phyloP scores from a whole-genome alignment of 108 stramenopile species.

The Aurantiochytrium sp. region DNA sequence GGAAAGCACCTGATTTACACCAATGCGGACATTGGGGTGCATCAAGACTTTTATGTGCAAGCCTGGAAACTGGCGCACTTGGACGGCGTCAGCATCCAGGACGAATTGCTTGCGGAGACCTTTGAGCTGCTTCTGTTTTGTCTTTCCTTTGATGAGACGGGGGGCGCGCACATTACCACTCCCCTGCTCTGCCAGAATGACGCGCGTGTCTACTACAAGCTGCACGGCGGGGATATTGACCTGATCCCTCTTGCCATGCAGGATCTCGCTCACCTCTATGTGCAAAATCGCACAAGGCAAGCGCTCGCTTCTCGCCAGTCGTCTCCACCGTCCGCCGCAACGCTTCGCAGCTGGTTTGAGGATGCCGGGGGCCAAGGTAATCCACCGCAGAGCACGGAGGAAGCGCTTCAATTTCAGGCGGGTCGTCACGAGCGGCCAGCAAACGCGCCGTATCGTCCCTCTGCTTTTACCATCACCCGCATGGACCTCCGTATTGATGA shows the following conservation, averaged over 20 bases:
- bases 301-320: neutral
- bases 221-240: neutral
- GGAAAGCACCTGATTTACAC: neutral
- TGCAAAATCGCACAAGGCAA: neutral
- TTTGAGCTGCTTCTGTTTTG: neutral
- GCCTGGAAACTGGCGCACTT: neutral
- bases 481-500: neutral
- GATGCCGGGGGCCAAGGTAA: neutral
- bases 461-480: neutral
- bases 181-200: neutral
- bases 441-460: neutral
- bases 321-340: neutral
- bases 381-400: neutral
- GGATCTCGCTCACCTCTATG: neutral
- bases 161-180: neutral
- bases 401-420: neutral
- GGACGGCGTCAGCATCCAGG: neutral
- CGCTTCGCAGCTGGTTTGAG: neutral
- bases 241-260: neutral
- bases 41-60: neutral
- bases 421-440: neutral
- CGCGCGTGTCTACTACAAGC: neutral
- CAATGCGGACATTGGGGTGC: neutral
- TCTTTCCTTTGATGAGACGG: neutral
- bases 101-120: neutral